phyloP scores from a whole-genome alignment of 345 rosid species.

The Citrus cavaleriei region DNA sequence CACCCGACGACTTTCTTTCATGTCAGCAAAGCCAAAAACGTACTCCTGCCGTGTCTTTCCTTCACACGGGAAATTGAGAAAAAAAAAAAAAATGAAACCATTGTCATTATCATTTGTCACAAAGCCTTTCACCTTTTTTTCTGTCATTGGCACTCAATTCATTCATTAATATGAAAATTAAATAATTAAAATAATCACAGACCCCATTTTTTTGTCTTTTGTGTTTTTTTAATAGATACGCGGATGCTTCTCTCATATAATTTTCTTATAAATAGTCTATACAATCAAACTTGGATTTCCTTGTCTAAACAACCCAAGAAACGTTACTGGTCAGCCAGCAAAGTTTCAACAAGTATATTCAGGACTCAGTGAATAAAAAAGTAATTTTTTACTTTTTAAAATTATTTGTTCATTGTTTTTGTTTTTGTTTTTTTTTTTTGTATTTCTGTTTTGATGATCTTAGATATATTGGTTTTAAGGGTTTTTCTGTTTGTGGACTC shows the following conservation, averaged over 20 bases:
- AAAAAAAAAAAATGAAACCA: neutral
- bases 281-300: neutral
- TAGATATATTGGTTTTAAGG: constrained; percentile 16
- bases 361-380: neutral
- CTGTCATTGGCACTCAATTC: neutral
- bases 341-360: neutral
- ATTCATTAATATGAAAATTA: too few species aligned
- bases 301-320: neutral
- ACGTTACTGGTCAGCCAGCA: neutral
- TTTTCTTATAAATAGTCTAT: neutral
- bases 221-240: neutral
- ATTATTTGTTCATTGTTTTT: neutral
- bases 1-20: neutral
- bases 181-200: too few species aligned
- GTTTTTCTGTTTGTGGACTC: constrained; percentile 5
- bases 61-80: neutral
- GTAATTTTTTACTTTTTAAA: neutral
- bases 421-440: neutral
- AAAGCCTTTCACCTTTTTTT: neutral
- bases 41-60: neutral
- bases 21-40: too few species aligned
- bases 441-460: neutral
- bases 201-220: neutral
- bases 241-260: neutral
- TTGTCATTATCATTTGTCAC: constrained; percentile 12